These are phyloP conservation scores for Eragrostis tef DNA, from an alignment of 202 grass and related monocot genomes.

Conservation along the genomic window DNA sequence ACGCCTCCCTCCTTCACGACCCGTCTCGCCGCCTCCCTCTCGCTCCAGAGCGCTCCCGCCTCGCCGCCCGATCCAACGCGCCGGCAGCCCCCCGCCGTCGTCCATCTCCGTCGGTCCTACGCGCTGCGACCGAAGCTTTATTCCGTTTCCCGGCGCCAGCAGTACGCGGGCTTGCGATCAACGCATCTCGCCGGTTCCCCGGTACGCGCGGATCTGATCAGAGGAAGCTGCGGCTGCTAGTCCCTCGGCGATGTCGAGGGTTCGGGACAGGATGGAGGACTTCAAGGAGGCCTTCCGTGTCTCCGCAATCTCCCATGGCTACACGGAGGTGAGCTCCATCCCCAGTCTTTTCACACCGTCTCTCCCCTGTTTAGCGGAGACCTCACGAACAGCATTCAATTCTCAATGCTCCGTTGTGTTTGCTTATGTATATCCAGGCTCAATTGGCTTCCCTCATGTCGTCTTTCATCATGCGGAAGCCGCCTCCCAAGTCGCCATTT, in stretches of 20 bases:
- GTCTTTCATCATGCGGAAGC: slow-evolving; percentile 88
- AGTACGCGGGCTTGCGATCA: background rate
- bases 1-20: slow-evolving; percentile 14
- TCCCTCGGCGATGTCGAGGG: slow-evolving; percentile 59
- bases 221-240: slow-evolving; percentile 22
- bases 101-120: background rate
- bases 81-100: slow-evolving; percentile 10
- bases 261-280: slow-evolving; percentile 82
- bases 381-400: background rate
- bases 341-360: background rate
- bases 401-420: slow-evolving; percentile 13
- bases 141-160: background rate
- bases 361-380: background rate
- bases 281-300: slow-evolving; percentile 73
- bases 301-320: slow-evolving; percentile 63
- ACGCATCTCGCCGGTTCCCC: background rate
- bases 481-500: slow-evolving; percentile 59
- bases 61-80: slow-evolving; percentile 40
- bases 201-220: slow-evolving; percentile 42
- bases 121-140: background rate
- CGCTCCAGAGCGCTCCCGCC: background rate
- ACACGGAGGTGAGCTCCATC: slow-evolving; percentile 61
- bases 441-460: slow-evolving; percentile 75
- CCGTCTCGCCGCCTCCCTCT: background rate
- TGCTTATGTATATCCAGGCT: slow-evolving; percentile 44